A percentile compares a stretch with the other conserved stretches of the same genome.
phyloP scores from a whole-genome alignment of 2,329 filamentous ascomycete genomes.

The Eutypa lata region DNA sequence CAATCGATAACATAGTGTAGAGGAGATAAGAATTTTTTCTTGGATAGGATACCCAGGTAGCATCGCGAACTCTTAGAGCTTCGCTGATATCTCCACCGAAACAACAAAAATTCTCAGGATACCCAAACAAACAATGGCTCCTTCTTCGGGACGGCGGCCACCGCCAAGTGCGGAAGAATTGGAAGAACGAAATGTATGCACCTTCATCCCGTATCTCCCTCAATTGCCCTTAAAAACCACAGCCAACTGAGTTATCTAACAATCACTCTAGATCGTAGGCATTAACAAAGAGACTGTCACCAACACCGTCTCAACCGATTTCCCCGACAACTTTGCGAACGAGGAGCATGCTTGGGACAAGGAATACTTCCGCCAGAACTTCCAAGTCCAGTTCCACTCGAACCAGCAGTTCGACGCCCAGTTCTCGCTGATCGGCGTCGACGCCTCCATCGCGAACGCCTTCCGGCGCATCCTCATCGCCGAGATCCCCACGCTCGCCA shows the following conservation, averaged over 20 bases:
- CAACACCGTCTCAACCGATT: constrained; percentile 85
- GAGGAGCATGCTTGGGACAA: constrained; percentile 82
- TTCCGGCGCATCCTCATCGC: constrained; percentile 94
- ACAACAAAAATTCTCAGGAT: constrained; percentile 6
- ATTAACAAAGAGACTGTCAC: constrained; percentile 89
- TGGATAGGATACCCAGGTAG: neutral
- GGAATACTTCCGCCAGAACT: constrained; percentile 65
- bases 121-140: constrained; percentile 25
- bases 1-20: neutral
- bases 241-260: constrained; percentile 19
- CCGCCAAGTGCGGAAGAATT: constrained; percentile 22
- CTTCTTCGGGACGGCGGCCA: constrained; percentile 21
- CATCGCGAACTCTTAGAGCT: constrained; percentile 6
- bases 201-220: neutral
- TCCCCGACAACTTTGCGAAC: constrained; percentile 84
- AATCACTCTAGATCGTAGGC: constrained; percentile 64
- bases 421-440: constrained; percentile 89
- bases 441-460: constrained; percentile 92
- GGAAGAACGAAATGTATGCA: constrained; percentile 26
- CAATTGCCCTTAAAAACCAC: neutral
- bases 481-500: constrained; percentile 90
- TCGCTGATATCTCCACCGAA: constrained; percentile 21
- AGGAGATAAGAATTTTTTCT: constrained; percentile 3
- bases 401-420: constrained; percentile 74
- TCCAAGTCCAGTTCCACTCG: constrained; percentile 79